These are phyloP conservation scores for Monosporascus cannonballus DNA, from an alignment of 2,329 filamentous ascomycete species.

Conservation along the genomic window DNA sequence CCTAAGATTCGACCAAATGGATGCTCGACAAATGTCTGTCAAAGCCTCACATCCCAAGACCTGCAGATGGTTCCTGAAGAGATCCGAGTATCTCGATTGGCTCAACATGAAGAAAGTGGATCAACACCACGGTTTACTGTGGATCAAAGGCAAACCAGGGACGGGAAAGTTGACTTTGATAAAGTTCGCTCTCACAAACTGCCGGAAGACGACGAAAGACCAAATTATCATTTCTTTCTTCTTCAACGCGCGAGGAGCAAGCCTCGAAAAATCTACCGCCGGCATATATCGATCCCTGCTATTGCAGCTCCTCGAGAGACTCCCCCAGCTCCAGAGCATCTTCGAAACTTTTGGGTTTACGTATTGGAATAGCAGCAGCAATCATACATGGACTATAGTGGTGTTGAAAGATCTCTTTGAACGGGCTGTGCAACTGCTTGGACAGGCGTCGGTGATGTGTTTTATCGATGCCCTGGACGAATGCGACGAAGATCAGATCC, in stretches of 20 bases:
- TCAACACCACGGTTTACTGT: conserved; percentile 20
- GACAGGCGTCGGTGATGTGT: conserved; percentile 4
- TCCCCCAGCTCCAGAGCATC: conserved; percentile 27
- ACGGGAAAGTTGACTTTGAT: conserved; percentile 35
- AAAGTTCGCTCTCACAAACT: conserved; percentile 29
- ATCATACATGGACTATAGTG: conserved; percentile 4
- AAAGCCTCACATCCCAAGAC: conserved; percentile 28
- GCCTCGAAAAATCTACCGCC: conserved; percentile 35
- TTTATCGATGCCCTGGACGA: conserved; percentile 39
- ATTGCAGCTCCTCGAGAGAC: conserved; percentile 34
- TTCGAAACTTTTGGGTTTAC: conserved; percentile 19
- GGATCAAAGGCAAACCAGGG: conserved; percentile 30
- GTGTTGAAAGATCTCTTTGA: conserved; percentile 18
- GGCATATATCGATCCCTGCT: conserved; percentile 48
- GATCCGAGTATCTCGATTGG: conserved; percentile 32
- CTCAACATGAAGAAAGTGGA: conserved; percentile 17
- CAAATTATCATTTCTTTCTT: conserved; percentile 36
- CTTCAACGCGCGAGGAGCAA: conserved; percentile 39
- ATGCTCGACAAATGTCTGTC: conserved; percentile 29
- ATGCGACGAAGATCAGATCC: conserved; percentile 35
- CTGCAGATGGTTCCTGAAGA: conserved; percentile 34
- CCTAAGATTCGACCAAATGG: conserved; percentile 33
- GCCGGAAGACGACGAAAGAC: conserved; percentile 10
- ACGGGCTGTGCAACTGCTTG: conserved; percentile 11
- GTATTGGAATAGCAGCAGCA: not conserved